These are phyloP conservation scores for Apiospora koreana DNA, from an alignment of 2,329 filamentous ascomycete genomes.

Conservation along the genomic window DNA sequence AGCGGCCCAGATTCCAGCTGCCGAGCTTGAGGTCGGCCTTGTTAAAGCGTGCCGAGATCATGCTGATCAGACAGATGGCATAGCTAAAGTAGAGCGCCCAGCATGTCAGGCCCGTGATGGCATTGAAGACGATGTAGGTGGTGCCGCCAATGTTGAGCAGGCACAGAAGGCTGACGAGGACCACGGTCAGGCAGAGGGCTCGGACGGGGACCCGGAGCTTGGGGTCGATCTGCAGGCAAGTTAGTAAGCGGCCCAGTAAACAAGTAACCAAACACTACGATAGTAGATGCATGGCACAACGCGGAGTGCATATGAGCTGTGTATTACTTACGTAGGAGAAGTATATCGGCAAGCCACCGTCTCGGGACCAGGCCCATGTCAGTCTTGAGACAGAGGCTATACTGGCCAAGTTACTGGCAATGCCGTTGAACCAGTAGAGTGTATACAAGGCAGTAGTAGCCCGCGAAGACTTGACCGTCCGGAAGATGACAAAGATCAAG, in stretches of 20 bases:
- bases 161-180: slow-evolving; percentile 13
- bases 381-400: slow-evolving; percentile 14
- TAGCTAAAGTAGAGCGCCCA: slow-evolving; percentile 16
- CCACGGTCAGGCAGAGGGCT: slow-evolving; percentile 12
- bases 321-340: slow-evolving; percentile 11
- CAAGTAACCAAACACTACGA: too few species aligned
- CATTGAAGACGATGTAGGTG: slow-evolving; percentile 16
- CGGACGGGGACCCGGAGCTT: slow-evolving; percentile 13
- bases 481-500: slow-evolving; percentile 6
- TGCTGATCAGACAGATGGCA: slow-evolving; percentile 12
- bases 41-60: slow-evolving; percentile 12
- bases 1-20: slow-evolving; percentile 14
- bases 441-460: slow-evolving; percentile 6
- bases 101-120: slow-evolving; percentile 15
- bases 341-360: slow-evolving; percentile 14
- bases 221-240: slow-evolving; percentile 3
- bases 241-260: not conserved
- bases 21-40: not conserved
- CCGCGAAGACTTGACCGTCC: not conserved
- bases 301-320: too few species aligned
- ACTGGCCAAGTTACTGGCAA: slow-evolving; percentile 10
- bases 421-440: not conserved
- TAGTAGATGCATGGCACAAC: too few species aligned
- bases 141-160: slow-evolving; percentile 15
- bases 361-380: slow-evolving; percentile 16